phyloP scores from a whole-genome alignment of 75 land plant species.

The Pinus tabuliformis region DNA sequence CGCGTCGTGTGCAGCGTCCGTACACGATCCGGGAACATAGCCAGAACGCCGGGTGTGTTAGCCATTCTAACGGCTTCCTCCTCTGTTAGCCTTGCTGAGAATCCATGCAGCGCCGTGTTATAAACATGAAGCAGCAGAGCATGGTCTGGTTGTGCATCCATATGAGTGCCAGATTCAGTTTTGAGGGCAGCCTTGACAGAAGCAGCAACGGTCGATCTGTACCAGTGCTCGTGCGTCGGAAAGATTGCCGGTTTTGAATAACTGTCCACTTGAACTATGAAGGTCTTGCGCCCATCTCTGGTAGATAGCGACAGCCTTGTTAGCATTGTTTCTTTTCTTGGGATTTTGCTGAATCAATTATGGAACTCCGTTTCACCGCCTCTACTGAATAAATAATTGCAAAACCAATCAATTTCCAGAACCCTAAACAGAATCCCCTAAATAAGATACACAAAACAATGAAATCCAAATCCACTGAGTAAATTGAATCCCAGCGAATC shows the following conservation, averaged over 20 bases:
- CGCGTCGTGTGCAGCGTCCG: conserved; percentile 65
- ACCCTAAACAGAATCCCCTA: too few species aligned
- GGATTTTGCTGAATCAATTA: too few species aligned
- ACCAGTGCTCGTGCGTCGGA: conserved; percentile 66
- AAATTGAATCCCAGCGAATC: too few species aligned
- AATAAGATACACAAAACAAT: too few species aligned
- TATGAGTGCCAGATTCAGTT: background rate
- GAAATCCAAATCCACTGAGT: too few species aligned
- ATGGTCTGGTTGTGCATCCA: background rate
- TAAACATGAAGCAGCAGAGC: conserved; percentile 45
- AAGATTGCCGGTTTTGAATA: conserved; percentile 50
- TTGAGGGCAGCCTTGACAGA: background rate
- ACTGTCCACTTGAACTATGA: conserved; percentile 36
- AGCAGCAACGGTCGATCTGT: conserved; percentile 36
- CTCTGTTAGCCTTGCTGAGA: conserved; percentile 58
- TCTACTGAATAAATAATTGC: too few species aligned
- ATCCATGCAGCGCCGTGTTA: conserved; percentile 49
- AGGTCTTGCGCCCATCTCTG: conserved; percentile 11
- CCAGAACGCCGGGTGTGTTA: conserved; percentile 44
- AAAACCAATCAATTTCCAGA: too few species aligned
- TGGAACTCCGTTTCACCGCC: too few species aligned
- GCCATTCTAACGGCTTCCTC: conserved; percentile 26
- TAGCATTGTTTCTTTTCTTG: too few species aligned
- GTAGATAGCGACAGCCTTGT: background rate
- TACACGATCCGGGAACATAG: conserved; percentile 41